A percentile compares a stretch with the other conserved stretches of the same genome.
Conservation (phyloP, 139 green algal species). For the Penium margaritaceum region DNA sequence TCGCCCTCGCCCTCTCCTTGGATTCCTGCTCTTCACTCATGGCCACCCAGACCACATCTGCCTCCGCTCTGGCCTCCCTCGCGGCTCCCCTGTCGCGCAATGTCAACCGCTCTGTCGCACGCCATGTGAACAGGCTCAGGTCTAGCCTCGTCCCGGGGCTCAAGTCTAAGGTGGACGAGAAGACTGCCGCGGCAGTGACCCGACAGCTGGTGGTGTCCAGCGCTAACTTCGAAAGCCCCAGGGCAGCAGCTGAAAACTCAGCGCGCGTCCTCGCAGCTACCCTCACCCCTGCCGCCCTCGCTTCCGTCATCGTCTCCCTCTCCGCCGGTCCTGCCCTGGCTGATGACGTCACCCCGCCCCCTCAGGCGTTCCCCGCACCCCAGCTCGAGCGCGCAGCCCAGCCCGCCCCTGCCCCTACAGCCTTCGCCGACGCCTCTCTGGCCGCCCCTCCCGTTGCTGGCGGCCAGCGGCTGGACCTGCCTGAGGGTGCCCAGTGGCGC, state of each 20-base stretch:
- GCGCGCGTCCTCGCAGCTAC: conserved; percentile 6
- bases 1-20: too few relatives aligned
- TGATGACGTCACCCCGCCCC: conserved; percentile 14
- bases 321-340: conserved; percentile 15
- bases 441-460: conserved; percentile 24
- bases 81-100: too few relatives aligned
- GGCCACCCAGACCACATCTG: too few relatives aligned
- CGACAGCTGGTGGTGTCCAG: too few relatives aligned
- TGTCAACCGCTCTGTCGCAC: too few relatives aligned
- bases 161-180: too few relatives aligned
- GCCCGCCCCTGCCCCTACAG: neutral
- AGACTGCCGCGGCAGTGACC: too few relatives aligned
- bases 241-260: conserved; percentile 30
- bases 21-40: too few relatives aligned
- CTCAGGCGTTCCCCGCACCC: neutral
- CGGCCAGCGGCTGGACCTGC: conserved; percentile 56
- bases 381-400: conserved; percentile 16
- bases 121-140: too few relatives aligned
- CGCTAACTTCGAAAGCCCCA: too few relatives aligned
- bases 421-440: conserved; percentile 8
- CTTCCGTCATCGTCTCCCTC: conserved; percentile 30
- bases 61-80: too few relatives aligned
- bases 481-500: conserved; percentile 92
- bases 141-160: too few relatives aligned
- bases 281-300: conserved; percentile 25